These are phyloP conservation scores for Rhododendron williamsianum DNA, from an alignment of 148 eudicot species.

Conservation along the genomic window DNA sequence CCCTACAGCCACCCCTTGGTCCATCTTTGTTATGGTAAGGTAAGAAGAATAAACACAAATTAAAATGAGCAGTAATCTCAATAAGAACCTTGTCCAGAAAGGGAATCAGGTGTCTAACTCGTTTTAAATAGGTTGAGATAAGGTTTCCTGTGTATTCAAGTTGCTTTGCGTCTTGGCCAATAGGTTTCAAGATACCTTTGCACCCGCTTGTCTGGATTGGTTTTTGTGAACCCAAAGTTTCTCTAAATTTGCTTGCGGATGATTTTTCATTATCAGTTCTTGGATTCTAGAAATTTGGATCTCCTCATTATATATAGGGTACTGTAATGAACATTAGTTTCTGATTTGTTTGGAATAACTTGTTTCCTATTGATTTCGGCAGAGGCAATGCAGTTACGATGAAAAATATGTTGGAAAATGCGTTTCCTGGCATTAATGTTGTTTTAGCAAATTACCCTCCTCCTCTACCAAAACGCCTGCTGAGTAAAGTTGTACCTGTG, in stretches of 20 bases:
- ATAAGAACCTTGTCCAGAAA: neutral
- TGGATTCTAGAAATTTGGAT: neutral
- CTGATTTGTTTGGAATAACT: neutral
- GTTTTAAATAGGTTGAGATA: neutral
- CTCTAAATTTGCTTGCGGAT: neutral
- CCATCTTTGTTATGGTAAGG: neutral
- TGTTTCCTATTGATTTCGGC: constrained; percentile 18
- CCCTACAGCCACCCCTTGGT: neutral
- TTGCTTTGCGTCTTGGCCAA: neutral
- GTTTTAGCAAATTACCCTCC: constrained; percentile 87
- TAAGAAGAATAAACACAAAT: neutral
- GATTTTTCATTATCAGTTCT: neutral
- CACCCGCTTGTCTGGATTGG: neutral
- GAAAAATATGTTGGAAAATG: constrained; percentile 90
- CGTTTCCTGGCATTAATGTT: constrained; percentile 71
- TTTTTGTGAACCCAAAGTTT: neutral
- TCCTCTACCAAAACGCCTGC: constrained; percentile 80
- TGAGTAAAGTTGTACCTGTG: constrained; percentile 74
- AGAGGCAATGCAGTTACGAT: constrained; percentile 86
- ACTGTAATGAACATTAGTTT: neutral
- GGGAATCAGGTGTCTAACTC: neutral
- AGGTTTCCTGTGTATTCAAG: neutral
- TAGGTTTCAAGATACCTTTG: neutral
- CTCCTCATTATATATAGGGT: neutral
- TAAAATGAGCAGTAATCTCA: neutral